Base-by-base conservation (phyloP, 2,329 filamentous ascomycete genomes). In the Coniochaeta sp. region DNA sequence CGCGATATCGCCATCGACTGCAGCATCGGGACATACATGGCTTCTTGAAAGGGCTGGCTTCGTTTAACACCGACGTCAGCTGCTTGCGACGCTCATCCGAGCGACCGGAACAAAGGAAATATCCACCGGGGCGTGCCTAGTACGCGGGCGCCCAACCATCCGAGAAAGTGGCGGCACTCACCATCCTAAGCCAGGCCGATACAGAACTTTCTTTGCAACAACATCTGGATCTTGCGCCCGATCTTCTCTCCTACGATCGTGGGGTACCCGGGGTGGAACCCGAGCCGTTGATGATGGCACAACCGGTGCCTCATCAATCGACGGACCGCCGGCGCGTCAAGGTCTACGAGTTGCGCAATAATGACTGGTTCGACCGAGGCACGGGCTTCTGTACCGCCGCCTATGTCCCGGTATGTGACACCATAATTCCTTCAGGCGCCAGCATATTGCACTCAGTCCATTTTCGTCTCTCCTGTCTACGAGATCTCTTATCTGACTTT, bases 301-400 rank as follows among this genome's bases (percentile, higher is more conserved):
- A 85, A 75, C 72, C 75, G 62, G 81, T 84, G 81, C 81, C 81
- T 81, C 81, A 83, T 80, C 79, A 77, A 73, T 72, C 77, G 69
- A 78, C 78, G 69, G 81, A 85, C 64, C 82, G 77, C 72, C 83
- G 81, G 70, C 81, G 94, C 78, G 94, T 97, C 71, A 99, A 99
- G 78, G 94, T 99, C 67, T 99, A 99, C 71, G 94, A 97, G 76
- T 81, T 99, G 64, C 90, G 89, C 70, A 91, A 96, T 73, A 96
- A 95, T 79, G 94, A 97, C 82, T 99, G 94, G 94, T 96, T 92
- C 68, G 94, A 99, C 73, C 82, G 92, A 64, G 94, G 94, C 58
- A 99, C 94, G 47, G 94, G 94, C 56, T 96, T 96, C 70, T 97
- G 94, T 69, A 89, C 83, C 54, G 91, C 91, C 47, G 79, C 84